Base-by-base conservation (phyloP, 306 rosid genomes). In the Pueraria montana region DNA sequence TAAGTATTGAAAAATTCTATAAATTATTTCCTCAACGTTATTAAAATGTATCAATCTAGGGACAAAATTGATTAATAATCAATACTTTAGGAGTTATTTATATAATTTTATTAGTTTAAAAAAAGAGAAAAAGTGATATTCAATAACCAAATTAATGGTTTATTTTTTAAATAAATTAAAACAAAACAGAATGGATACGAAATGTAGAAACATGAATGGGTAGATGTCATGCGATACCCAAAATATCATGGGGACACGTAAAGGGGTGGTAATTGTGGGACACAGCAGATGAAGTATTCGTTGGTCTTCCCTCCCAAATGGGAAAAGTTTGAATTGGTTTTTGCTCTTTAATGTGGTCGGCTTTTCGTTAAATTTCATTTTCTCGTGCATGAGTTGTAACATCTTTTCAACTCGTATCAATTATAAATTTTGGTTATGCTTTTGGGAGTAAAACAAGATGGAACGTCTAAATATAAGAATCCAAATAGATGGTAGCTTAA, bases 261-360 rank as follows among this genome's bases (percentile, higher is more conserved):
- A 18, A 1, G 58, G 59, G n/a, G 58, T 26, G 26, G 30, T 38
- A 61, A 9, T 18, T 17, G 40, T 27, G 74, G 63, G 49, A 32
- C 74, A 77, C 23, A 3, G 36, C 21, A 30, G 24, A n/a, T n/a
- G n/a, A n/a, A 64, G 65, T n/a, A 17, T 48, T 30, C 3, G 21
- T 45, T 27, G 73, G 46, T 27, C 30, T 46, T 48, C 74, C 49
- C 74, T 77, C 81, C 53, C n/a, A 20, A 46, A 18, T 11, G 1
- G 46, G 27, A 50, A 78, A 66, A 49, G 73, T 48, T 64, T 48
- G 49, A 48, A 38, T 48, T 64, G 74, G 38, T 32, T 78, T 63
- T 64, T 30, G 48, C 50, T 48, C 72, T 62, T 61, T 12, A 5
- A 21, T 76, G 11, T 24, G 56, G 45, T 77, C 18, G 18, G 18